Percentiles rank a stretch among this genome's conserved stretches.
These are phyloP conservation scores for Phaeosphaeria sp. DNA, from an alignment of 2,329 filamentous ascomycete genomes.

Conservation along the genomic window DNA sequence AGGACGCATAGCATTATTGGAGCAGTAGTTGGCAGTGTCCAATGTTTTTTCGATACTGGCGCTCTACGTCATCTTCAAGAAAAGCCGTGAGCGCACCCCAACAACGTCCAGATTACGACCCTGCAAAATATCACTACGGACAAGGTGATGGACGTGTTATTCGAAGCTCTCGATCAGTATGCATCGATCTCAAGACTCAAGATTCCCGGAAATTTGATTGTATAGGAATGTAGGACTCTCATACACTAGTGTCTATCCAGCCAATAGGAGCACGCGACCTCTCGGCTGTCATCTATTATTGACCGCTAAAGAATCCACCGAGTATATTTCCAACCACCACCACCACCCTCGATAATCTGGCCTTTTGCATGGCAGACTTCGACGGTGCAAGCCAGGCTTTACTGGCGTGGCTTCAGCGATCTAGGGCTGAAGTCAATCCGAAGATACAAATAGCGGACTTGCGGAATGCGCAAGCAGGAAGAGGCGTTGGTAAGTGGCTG, in stretches of 20 bases:
- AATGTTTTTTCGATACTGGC: not conserved
- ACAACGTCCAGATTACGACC: not conserved
- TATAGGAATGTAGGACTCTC: not conserved
- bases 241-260: conserved; percentile 3
- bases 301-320: conserved; percentile 22
- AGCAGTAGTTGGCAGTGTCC: too few species aligned
- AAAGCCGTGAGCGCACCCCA: not conserved
- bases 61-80: not conserved
- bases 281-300: conserved; percentile 23
- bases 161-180: not conserved
- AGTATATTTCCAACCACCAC: conserved; percentile 22
- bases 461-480: conserved; percentile 61
- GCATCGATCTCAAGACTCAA: not conserved
- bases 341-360: conserved; percentile 9
- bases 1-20: too few species aligned
- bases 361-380: conserved; percentile 39
- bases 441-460: conserved; percentile 67
- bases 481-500: conserved; percentile 66
- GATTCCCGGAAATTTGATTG: not conserved
- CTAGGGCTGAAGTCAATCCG: conserved; percentile 61
- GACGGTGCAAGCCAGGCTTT: conserved; percentile 59
- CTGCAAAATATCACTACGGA: not conserved
- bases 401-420: conserved; percentile 62
- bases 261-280: conserved; percentile 24
- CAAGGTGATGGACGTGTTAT: not conserved